Conservation (phyloP, 2,329 filamentous ascomycete genomes). For the Fusarium tjaetaba region DNA sequence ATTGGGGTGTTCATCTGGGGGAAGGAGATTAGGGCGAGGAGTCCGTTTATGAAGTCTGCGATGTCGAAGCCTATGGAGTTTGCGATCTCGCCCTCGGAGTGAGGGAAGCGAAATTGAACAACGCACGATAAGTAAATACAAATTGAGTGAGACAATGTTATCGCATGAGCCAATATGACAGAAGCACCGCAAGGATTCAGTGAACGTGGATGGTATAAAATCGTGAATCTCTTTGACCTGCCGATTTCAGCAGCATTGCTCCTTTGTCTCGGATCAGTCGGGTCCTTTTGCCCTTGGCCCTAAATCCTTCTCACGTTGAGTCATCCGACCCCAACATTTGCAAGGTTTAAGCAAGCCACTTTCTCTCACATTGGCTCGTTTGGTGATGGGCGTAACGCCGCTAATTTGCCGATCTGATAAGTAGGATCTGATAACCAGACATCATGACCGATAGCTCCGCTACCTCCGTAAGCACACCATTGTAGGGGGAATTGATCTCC, state of each 20-base stretch:
- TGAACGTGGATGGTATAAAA: accelerated
- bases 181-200: accelerated
- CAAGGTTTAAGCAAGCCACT: not conserved
- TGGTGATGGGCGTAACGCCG: not conserved
- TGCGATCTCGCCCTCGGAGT: not conserved
- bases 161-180: not conserved
- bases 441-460: slow-evolving; percentile 25
- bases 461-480: not conserved
- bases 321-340: not conserved
- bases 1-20: slow-evolving; percentile 28
- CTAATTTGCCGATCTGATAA: slow-evolving; percentile 26
- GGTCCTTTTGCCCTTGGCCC: not conserved
- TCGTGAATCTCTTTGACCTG: not conserved
- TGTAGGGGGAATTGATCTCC: not conserved
- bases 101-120: accelerated
- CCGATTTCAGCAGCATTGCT: accelerated
- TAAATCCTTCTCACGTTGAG: not conserved
- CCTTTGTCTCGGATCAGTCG: not conserved
- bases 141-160: not conserved
- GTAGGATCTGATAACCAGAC: slow-evolving; percentile 1
- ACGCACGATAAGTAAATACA: no score
- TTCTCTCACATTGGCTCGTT: not conserved
- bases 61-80: slow-evolving; percentile 22
- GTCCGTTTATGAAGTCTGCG: slow-evolving; percentile 26
- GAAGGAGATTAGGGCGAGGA: slow-evolving; percentile 19